Evolutionary conservation across 225 moss, liverwort and hornwort genomes (phyloP).

Genomic region (Pseudisothecium myosuroides): DNA sequence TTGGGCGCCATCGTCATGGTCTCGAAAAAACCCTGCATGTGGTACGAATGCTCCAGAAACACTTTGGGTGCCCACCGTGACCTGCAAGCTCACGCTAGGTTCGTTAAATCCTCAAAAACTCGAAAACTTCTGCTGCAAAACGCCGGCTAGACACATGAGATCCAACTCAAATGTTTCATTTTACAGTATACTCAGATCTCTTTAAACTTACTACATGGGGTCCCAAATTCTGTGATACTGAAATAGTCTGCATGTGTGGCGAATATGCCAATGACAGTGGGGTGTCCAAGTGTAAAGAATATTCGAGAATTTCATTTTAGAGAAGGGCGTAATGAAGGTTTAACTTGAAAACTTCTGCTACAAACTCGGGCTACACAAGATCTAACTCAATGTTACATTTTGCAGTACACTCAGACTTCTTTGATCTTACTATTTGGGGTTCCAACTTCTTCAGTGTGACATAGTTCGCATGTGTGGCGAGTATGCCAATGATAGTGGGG

Average conservation of each 20-base stretch:
- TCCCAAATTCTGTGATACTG: neutral
- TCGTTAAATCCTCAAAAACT: neutral
- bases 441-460: neutral
- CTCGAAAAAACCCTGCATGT: constrained; percentile 51
- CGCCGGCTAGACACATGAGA: neutral
- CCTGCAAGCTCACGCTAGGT: neutral
- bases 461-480: neutral
- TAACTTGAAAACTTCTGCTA: neutral
- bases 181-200: neutral
- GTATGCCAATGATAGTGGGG: neutral
- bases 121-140: neutral
- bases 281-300: neutral
- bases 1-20: constrained; percentile 17
- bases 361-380: neutral
- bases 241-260: neutral
- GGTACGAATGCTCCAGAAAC: constrained; percentile 32
- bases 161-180: neutral
- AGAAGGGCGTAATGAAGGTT: neutral
- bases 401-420: neutral
- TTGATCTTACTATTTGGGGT: neutral
- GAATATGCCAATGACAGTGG: neutral
- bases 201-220: neutral
- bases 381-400: neutral
- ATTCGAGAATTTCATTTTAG: neutral
- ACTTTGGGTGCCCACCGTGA: constrained; percentile 32